Percentiles rank a stretch among this genome's conserved stretches.
These are phyloP conservation scores for Cupressus sempervirens DNA, from an alignment of 75 land plant species.

Conservation along the genomic window DNA sequence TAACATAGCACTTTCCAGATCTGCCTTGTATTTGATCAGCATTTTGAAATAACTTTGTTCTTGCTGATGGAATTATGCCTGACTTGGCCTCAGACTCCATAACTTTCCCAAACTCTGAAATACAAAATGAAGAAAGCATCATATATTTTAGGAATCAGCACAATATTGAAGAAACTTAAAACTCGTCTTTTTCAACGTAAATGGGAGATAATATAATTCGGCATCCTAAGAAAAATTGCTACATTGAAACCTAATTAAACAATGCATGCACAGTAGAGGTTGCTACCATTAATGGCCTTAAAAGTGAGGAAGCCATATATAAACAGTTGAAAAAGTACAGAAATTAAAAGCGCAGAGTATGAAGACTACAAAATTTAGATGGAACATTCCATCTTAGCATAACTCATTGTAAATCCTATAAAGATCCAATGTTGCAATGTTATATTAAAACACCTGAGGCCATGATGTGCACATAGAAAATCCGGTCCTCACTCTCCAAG, in stretches of 20 bases:
- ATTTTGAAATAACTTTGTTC: background rate
- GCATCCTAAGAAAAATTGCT: background rate
- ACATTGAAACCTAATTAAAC: background rate
- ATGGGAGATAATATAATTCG: background rate
- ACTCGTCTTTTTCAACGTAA: background rate
- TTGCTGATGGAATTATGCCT: background rate
- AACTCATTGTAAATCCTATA: no score
- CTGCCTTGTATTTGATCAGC: conserved; percentile 11
- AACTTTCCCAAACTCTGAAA: background rate
- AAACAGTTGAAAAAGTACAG: background rate
- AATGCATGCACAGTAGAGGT: background rate
- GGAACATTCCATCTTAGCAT: background rate
- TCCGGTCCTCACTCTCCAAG: background rate
- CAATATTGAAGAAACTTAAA: background rate
- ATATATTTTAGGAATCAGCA: background rate
- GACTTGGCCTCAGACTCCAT: background rate
- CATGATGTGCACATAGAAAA: background rate
- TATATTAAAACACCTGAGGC: background rate
- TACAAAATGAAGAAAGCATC: background rate
- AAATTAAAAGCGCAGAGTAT: background rate
- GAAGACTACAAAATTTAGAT: background rate
- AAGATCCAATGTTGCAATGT: background rate
- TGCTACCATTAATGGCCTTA: background rate
- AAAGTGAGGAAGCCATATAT: background rate
- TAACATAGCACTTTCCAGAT: conserved; percentile 34